These are phyloP conservation scores for Hylodesmum podocarpum DNA, from an alignment of 306 rosid species.

Conservation along the genomic window DNA sequence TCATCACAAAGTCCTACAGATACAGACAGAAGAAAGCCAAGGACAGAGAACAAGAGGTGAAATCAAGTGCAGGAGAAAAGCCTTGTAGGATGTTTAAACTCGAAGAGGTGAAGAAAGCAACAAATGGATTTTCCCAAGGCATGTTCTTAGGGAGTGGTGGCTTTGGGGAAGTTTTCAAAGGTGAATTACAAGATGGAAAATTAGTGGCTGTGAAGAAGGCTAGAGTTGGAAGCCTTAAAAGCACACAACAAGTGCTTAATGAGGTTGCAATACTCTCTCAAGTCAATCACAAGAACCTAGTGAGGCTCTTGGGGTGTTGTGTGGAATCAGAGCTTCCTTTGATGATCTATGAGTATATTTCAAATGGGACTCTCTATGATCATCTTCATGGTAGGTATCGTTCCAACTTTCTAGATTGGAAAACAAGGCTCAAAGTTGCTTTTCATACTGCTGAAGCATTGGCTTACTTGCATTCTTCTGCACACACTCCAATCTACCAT, in stretches of 20 bases:
- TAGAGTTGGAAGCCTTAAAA: constrained; percentile 83
- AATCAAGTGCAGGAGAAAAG: constrained; percentile 52
- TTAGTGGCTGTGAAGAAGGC: constrained; percentile 86
- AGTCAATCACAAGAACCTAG: constrained; percentile 89
- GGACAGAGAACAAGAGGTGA: constrained; percentile 62
- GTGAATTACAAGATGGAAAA: constrained; percentile 76
- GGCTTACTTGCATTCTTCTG: constrained; percentile 81
- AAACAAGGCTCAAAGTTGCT: constrained; percentile 80
- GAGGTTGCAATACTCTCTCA: constrained; percentile 93
- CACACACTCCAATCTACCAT: constrained; percentile 87
- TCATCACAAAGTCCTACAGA: constrained; percentile 46
- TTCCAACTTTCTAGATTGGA: constrained; percentile 73
- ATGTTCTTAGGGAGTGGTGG: constrained; percentile 83
- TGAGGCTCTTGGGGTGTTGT: constrained; percentile 85
- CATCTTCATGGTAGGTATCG: constrained; percentile 72
- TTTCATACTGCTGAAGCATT: constrained; percentile 88
- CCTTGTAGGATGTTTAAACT: constrained; percentile 63
- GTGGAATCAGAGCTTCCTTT: constrained; percentile 81
- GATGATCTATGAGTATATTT: constrained; percentile 89
- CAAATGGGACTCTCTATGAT: constrained; percentile 90
- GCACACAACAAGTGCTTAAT: constrained; percentile 85
- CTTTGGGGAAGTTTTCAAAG: constrained; percentile 91
- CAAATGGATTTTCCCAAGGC: constrained; percentile 65
- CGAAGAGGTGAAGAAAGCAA: constrained; percentile 84
- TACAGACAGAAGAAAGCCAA: constrained; percentile 46